A percentile compares a stretch with the other conserved stretches of the same genome.
phyloP scores from a whole-genome alignment of 208 protist genomes.

The Polymyxa betae region DNA sequence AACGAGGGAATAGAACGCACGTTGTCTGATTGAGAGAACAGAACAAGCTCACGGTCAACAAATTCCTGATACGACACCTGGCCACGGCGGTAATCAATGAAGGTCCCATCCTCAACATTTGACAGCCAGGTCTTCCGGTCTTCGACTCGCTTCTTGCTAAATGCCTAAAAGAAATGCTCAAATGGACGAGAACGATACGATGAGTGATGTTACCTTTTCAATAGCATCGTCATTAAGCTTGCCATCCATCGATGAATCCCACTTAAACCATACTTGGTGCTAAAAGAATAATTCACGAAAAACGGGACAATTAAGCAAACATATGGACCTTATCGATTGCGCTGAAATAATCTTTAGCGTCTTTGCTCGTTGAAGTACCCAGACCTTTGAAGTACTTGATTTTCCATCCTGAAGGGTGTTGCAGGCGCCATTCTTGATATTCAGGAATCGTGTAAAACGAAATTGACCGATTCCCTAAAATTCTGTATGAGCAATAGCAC shows the following conservation, averaged over 20 bases:
- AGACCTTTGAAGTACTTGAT: conserved; percentile 99
- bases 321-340: conserved; percentile 80
- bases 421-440: conserved; percentile 91
- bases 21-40: conserved; percentile 94
- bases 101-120: conserved; percentile 70
- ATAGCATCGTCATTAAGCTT: conserved; percentile 84
- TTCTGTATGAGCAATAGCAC: background rate
- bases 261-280: conserved; percentile 94
- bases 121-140: conserved; percentile 98
- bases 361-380: conserved; percentile 70
- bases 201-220: conserved; percentile 82
- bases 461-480: background rate
- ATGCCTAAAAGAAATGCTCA: conserved; percentile 82
- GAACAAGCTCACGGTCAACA: conserved; percentile 90
- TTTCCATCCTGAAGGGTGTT: background rate
- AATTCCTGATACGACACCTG: conserved; percentile 59
- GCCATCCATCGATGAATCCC: conserved; percentile 76
- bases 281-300: background rate
- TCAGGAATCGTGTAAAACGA: conserved; percentile 99
- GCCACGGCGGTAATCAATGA: conserved; percentile 10
- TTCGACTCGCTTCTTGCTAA: conserved; percentile 95
- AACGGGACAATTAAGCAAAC: background rate
- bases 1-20: conserved; percentile 86
- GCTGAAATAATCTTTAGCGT: conserved; percentile 99
- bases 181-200: background rate